Conservation (phyloP, 352 stramenopile genomes). For the Phytophthora boehmeriae region DNA sequence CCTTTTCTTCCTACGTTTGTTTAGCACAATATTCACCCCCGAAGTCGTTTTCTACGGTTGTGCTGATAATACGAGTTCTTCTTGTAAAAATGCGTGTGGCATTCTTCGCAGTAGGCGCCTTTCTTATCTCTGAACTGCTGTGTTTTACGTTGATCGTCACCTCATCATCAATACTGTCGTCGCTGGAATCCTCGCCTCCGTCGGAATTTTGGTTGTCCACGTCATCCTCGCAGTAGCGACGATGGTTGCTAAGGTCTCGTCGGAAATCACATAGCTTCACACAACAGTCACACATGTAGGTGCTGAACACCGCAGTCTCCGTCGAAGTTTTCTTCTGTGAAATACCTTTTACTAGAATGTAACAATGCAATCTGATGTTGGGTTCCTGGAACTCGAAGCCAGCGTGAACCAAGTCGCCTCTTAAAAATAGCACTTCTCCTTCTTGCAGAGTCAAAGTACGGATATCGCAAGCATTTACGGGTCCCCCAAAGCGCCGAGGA, state of each 20-base stretch:
- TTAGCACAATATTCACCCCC: too few relatives aligned
- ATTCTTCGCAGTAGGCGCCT: too few relatives aligned
- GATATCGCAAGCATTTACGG: background rate
- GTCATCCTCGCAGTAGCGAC: background rate
- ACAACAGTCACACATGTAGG: background rate
- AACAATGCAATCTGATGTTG: background rate
- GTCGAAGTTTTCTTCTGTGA: background rate
- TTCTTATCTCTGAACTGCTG: too few relatives aligned
- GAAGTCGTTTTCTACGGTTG: too few relatives aligned
- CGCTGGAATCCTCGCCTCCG: too few relatives aligned
- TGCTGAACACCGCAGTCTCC: background rate
- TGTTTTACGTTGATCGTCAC: too few relatives aligned
- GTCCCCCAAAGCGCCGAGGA: background rate
- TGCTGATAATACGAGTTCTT: too few relatives aligned
- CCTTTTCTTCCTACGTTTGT: too few relatives aligned
- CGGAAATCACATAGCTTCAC: background rate
- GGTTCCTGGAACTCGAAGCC: background rate
- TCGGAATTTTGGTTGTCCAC: too few relatives aligned
- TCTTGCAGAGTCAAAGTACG: background rate
- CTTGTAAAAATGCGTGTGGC: too few relatives aligned
- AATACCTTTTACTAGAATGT: too few relatives aligned
- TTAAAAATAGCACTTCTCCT: background rate
- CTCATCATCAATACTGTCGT: too few relatives aligned
- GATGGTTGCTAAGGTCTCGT: background rate
- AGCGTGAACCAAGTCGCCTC: background rate